Evolutionary conservation across 2,329 filamentous ascomycete species (phyloP), one percentile per base, ranked within the genome.

Genomic region (Alternaria sp.): DNA sequence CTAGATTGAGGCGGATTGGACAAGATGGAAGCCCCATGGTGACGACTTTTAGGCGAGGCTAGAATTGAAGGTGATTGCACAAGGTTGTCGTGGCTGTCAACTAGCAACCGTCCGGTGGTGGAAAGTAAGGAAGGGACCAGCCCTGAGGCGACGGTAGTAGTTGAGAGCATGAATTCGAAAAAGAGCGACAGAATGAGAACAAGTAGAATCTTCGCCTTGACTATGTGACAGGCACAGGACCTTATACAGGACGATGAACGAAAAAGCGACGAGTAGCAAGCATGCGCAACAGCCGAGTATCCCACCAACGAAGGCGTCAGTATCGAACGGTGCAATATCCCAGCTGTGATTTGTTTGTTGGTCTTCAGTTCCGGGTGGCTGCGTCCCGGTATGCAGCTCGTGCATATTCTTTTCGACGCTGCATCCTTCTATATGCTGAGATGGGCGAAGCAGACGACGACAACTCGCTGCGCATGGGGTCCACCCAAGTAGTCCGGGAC

Each of bases 251-350:
- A 40, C 34, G 34, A 53, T 21, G 31, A 10, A 36, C 45, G 57
- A 68, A 60, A 54, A 69, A 67, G 56, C 33, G 65, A 69, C 65
- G 48, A 48, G 61, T 62, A 60, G 63, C 37, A 52, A 51, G 44
- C 37, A 10, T 46, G 51, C 48, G 29, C 54, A 13, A 46, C 39
- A 54, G 48, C 54, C 45, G 58, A 50, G 56, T 54, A 42, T 40
- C 29, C 26, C 42, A 54, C 57, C 48, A 61, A 59, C 41, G 54
- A 49, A 34, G 36, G 29, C 33, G n/a, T 66, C 61, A 60, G 61
- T 45, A 65, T 63, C 62, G 61, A 64, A 55, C 36, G 37, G 21
- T 26, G 33, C 42, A 23, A 42, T 26, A 17, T 13, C 17, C n/a
- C 29, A n/a, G 37, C 53, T 45, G 23, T 58, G 50, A 55, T 62